Evolutionary conservation across 176 grass and related monocot species (phyloP), one percentile per base, ranked within the genome.

Genomic region (Cocos nucifera): DNA sequence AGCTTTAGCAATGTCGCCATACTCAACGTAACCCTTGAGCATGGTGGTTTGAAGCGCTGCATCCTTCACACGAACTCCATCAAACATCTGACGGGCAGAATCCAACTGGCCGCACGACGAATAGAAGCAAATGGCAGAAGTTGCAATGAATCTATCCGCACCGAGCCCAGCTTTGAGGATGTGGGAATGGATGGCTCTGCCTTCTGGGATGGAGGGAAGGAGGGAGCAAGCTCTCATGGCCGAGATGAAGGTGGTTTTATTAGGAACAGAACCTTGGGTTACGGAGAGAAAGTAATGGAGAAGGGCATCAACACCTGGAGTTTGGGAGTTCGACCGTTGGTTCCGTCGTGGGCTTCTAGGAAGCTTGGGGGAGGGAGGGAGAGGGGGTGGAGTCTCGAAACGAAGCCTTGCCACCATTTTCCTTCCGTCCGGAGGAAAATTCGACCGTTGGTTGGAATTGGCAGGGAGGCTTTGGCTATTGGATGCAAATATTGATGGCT

Each of bases 181-280:
- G 30, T 63, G 53, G 10, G 76, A 59, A 19, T 78, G 76, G 64
- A 80, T 62, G 6, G 77, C 54, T 80, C 69, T 66, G 24, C 77
- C 77, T 19, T 61, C 20, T 39, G 21, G 15, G 56, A 59, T 23
- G 57, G 71, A 55, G 12, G 56, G 35, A 29, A 68, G 61, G 22
- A 49, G 53, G 21, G 77, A 55, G 50, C 62, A 62, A 2, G 62
- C 70, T 22, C 62, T 80, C 22, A 80, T 63, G 48, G 77, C 70
- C 21, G 77, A 55, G 54, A 80, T 62, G 50, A 73, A 59, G 62
- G 63, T 50, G 19, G 69, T 64, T 80, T 80, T 80, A n/a, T 30
- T 51, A 15, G 77, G 70, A 17, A 61, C 6, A 23, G 52, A 56
- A 24, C 28, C 50, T 15, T 53, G 63, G 49, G 62, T 54, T 25